Evolutionary conservation across 352 stramenopile species (phyloP).

Genomic region (Phytopythium delawarense): DNA sequence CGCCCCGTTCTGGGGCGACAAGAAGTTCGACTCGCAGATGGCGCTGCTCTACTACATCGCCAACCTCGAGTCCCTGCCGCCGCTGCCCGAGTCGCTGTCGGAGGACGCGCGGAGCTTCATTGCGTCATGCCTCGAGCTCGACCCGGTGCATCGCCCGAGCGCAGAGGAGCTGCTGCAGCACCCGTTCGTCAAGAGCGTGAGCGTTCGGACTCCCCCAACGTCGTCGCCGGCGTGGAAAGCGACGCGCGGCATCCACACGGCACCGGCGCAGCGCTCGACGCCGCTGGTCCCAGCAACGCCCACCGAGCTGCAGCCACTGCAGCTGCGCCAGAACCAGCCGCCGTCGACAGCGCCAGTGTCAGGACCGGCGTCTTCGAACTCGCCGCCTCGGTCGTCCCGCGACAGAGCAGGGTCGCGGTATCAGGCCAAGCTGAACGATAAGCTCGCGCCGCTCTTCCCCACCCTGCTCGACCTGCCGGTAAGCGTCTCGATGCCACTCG

Average conservation of each 20-base stretch:
- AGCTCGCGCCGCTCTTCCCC: slow-evolving; percentile 4
- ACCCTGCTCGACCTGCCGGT: slow-evolving; percentile 6
- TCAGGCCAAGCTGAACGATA: neutral
- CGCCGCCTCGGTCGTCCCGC: neutral
- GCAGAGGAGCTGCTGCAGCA: slow-evolving; percentile 88
- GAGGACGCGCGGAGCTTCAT: slow-evolving; percentile 43
- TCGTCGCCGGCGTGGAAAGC: neutral
- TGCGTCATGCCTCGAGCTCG: slow-evolving; percentile 40
- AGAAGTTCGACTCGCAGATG: slow-evolving; percentile 72
- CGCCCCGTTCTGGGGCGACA: slow-evolving; percentile 68
- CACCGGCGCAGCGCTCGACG: neutral
- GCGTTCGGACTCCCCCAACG: neutral
- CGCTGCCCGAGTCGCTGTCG: slow-evolving; percentile 37
- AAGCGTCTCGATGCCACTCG: neutral
- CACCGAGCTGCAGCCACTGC: neutral
- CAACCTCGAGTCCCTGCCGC: slow-evolving; percentile 35
- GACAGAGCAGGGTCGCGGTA: neutral
- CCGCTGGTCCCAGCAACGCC: neutral
- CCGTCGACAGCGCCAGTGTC: neutral
- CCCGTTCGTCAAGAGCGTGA: slow-evolving; percentile 65
- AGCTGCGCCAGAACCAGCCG: neutral
- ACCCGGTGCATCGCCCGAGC: slow-evolving; percentile 60
- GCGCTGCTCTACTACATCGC: slow-evolving; percentile 64
- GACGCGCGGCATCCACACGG: slow-evolving; percentile 1
- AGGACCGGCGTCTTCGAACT: neutral